Base-by-base conservation (phyloP, 306 rosid genomes). In the Cicer arietinum region DNA sequence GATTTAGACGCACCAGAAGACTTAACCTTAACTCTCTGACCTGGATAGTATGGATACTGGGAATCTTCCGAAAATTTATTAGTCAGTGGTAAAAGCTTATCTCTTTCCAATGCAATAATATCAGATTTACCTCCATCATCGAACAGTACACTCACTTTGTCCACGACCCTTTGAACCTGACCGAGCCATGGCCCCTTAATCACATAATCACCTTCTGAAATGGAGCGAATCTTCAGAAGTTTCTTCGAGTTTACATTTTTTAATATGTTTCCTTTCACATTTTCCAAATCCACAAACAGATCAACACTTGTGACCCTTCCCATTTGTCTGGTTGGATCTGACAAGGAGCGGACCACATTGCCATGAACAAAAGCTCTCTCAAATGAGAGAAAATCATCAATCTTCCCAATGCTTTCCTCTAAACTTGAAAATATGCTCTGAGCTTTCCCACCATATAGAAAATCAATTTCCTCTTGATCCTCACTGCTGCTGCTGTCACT, bases 131-230 rank as follows among this genome's bases (percentile, higher is more conserved):
- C 46, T 80, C 99, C 99, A 83, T 92, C 96, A 48, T 90, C 98
- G 79, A 86, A 85, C 57, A 92, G 78, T 51, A 95, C 78, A 59
- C 87, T 84, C 20, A 95, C 90, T 76, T 77, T 75, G 83, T 92
- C 97, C 69, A 86, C 84, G 25, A 90, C 95, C 77, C 81, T 85
- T 37, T 89, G 91, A 75, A 86, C 91, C 77, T 79, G 83, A 62
- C 99, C 99, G 51, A 95, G 83, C 99, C 99, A 95, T 47, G 90
- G 81, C 57, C 98, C 98, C 70, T 75, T 83, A 73, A 86, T 84
- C 72, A 95, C 93, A 72, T 74, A 79, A 81, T 92, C 98, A 66
- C 91, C 87, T 61, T 83, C 89, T 8, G 95, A 88, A 83, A 89
- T 85, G 86, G 95, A 83, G 58, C 87, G 88, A 48, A 92, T 88